Evolutionary conservation across 2,329 filamentous ascomycete genomes (phyloP).

Genomic region (Ceratocystis papillata): DNA sequence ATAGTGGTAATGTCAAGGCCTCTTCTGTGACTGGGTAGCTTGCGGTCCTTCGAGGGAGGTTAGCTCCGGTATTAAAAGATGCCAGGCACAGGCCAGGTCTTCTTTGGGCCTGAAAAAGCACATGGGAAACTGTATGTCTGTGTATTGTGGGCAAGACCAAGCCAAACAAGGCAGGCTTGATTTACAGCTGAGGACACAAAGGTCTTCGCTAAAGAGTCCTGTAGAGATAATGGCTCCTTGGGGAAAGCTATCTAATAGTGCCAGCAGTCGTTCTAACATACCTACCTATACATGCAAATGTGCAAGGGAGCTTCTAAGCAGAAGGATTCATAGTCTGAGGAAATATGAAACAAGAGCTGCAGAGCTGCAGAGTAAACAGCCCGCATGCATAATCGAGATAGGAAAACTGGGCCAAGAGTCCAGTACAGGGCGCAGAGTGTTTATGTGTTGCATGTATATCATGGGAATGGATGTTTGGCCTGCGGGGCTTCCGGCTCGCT

Average conservation of each 20-base stretch:
- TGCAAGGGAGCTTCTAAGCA: neutral
- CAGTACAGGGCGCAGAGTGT: neutral
- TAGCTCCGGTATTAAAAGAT: neutral
- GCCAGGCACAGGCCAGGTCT: neutral
- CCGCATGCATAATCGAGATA: conserved; percentile 10
- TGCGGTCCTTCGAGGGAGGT: neutral
- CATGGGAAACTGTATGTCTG: neutral
- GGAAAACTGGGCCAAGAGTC: neutral
- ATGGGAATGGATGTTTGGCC: neutral
- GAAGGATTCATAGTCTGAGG: neutral
- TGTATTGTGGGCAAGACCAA: neutral
- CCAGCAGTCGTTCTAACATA: neutral
- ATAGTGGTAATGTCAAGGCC: neutral
- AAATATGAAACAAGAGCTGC: conserved; percentile 2
- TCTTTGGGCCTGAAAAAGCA: neutral
- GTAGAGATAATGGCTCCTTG: neutral
- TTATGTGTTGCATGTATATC: neutral
- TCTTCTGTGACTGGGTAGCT: neutral
- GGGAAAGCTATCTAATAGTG: neutral
- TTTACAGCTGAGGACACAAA: conserved; percentile 4
- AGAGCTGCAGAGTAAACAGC: neutral
- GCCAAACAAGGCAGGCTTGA: neutral
- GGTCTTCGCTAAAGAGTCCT: neutral
- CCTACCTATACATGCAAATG: neutral
- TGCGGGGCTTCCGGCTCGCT: neutral